Percentiles rank a stretch among this genome's conserved stretches.
These are phyloP conservation scores for Tillandsia fasciculata DNA, from an alignment of 176 grass and related monocot genomes.

Conservation along the genomic window DNA sequence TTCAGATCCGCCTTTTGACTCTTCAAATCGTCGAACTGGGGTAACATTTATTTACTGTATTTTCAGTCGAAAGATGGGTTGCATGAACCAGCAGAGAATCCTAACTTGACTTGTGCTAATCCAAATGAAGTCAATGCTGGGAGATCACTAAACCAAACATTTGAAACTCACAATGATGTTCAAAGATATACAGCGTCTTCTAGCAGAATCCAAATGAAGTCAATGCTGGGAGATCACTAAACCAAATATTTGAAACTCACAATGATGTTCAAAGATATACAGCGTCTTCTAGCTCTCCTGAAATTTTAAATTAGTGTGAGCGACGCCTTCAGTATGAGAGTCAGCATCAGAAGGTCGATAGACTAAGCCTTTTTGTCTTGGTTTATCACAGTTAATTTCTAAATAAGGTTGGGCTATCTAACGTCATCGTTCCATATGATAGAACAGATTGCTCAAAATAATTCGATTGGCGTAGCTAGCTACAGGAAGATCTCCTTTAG, in stretches of 20 bases:
- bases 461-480: slow-evolving; percentile 14
- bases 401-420: slow-evolving; percentile 15
- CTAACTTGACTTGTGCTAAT: not conserved
- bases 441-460: slow-evolving; percentile 46
- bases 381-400: slow-evolving; percentile 11
- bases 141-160: too few relatives aligned
- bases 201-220: too few relatives aligned
- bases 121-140: too few relatives aligned
- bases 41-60: slow-evolving; percentile 4
- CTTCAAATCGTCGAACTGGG: slow-evolving; percentile 20
- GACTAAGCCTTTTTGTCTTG: slow-evolving; percentile 18
- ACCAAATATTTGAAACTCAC: too few relatives aligned
- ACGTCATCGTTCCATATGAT: slow-evolving; percentile 35
- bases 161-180: too few relatives aligned
- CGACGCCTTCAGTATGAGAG: slow-evolving; percentile 18
- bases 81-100: slow-evolving; percentile 7
- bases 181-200: too few relatives aligned
- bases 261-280: too few relatives aligned
- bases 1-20: slow-evolving; percentile 13
- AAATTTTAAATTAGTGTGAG: slow-evolving; percentile 27
- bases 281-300: slow-evolving; percentile 6
- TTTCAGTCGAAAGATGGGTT: slow-evolving; percentile 22
- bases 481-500: slow-evolving; percentile 18
- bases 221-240: too few relatives aligned
- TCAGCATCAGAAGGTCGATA: slow-evolving; percentile 49